These are phyloP conservation scores for Collybia nuda DNA, from an alignment of 768 basidiomycete species.

Conservation along the genomic window DNA sequence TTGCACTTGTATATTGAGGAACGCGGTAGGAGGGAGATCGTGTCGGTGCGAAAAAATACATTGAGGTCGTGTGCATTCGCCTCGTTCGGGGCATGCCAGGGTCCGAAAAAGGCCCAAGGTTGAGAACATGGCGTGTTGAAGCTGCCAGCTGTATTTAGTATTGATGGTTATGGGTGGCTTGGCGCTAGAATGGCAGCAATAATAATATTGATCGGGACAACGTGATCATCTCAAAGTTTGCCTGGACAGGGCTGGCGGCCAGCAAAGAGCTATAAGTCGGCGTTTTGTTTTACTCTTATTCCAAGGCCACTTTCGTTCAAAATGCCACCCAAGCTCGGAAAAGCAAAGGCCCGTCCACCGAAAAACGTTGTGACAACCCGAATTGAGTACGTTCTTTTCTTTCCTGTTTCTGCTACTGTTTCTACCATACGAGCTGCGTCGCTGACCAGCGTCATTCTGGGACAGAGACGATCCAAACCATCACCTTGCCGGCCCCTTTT, in stretches of 20 bases:
- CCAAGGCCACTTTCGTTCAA: background rate
- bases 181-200: too few species aligned
- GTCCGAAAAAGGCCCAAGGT: slow-evolving; percentile 54
- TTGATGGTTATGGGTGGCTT: background rate
- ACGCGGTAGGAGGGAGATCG: slow-evolving; percentile 31
- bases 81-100: slow-evolving; percentile 57
- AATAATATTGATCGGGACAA: background rate
- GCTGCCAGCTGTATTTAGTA: too few species aligned
- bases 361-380: slow-evolving; percentile 11
- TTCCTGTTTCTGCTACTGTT: too few species aligned
- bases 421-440: background rate
- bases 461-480: slow-evolving; percentile 53
- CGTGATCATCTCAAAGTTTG: too few species aligned
- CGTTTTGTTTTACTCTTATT: too few species aligned
- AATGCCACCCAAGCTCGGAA: slow-evolving; percentile 4
- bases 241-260: too few species aligned
- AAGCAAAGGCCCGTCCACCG: slow-evolving; percentile 1
- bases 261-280: too few species aligned
- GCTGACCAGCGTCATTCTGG: slow-evolving; percentile 3
- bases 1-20: slow-evolving; percentile 38
- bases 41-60: slow-evolving; percentile 70
- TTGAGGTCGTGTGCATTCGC: slow-evolving; percentile 43
- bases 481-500: slow-evolving; percentile 62
- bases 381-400: slow-evolving; percentile 25
- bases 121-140: slow-evolving; percentile 57